These are phyloP conservation scores for Ophiobolus disseminans DNA, from an alignment of 2,329 filamentous ascomycete species.

Conservation along the genomic window DNA sequence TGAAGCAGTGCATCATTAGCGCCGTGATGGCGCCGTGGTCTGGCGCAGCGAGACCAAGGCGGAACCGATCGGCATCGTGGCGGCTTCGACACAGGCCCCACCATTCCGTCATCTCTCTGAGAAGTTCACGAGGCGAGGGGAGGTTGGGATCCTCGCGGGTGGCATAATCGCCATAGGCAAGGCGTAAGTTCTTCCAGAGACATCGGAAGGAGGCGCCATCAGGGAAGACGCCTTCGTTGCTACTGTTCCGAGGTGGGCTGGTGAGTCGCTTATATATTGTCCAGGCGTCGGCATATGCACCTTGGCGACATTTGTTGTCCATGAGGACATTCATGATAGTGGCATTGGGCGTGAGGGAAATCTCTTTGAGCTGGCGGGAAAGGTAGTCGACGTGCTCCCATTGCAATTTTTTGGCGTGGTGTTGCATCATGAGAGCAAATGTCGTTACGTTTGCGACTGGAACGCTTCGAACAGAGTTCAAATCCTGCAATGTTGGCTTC, in stretches of 20 bases:
- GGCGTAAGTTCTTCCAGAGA: slow-evolving; percentile 44
- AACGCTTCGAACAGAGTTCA: slow-evolving; percentile 14
- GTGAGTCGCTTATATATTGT: slow-evolving; percentile 36
- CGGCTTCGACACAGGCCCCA: slow-evolving; percentile 32
- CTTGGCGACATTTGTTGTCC: slow-evolving; percentile 37
- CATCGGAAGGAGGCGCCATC: slow-evolving; percentile 36
- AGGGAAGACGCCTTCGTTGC: slow-evolving; percentile 40
- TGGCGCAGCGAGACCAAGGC: slow-evolving; percentile 30
- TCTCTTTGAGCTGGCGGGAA: slow-evolving; percentile 29
- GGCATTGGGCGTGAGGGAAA: slow-evolving; percentile 27
- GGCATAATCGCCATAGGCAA: slow-evolving; percentile 31
- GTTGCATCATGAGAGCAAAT: slow-evolving; percentile 41
- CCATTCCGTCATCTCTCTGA: slow-evolving; percentile 41
- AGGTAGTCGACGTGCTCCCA: slow-evolving; percentile 48
- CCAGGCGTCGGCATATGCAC: slow-evolving; percentile 40
- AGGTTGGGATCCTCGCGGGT: slow-evolving; percentile 25
- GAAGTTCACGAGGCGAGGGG: slow-evolving; percentile 41
- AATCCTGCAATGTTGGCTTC: neutral
- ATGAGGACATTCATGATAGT: slow-evolving; percentile 45
- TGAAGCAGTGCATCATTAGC: slow-evolving; percentile 47
- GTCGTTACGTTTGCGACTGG: slow-evolving; percentile 40
- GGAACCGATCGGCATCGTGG: slow-evolving; percentile 36
- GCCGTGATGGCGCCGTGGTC: slow-evolving; percentile 30
- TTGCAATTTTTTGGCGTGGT: slow-evolving; percentile 35
- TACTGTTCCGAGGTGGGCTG: too few relatives aligned